These are phyloP conservation scores for Suillus plorans DNA, from an alignment of 768 basidiomycete species.

Conservation along the genomic window DNA sequence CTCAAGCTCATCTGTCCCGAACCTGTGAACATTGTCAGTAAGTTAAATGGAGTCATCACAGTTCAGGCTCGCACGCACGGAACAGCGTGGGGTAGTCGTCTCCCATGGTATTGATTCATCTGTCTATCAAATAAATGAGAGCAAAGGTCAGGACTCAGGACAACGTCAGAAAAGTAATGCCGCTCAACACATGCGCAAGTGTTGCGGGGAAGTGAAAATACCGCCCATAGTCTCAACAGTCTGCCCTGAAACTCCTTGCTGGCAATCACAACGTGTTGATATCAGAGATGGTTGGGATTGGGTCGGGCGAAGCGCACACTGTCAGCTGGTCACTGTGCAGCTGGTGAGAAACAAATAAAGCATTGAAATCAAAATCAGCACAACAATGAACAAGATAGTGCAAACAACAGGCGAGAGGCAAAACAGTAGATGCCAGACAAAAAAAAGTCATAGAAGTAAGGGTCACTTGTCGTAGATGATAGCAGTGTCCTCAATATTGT, in stretches of 20 bases:
- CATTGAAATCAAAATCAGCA: not conserved
- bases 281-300: not conserved
- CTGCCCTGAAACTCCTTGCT: slow-evolving; percentile 43
- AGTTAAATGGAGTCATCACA: not conserved
- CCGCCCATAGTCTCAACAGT: too few species aligned
- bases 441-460: too few species aligned
- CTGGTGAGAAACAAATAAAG: not conserved
- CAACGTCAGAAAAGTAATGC: not conserved
- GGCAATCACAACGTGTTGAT: not conserved
- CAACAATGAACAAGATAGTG: not conserved
- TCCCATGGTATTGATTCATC: slow-evolving; percentile 44
- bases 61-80: slow-evolving; percentile 45
- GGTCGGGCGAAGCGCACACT: not conserved
- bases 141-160: not conserved
- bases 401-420: not conserved
- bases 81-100: slow-evolving; percentile 84
- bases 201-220: too few species aligned
- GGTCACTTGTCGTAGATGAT: too few species aligned
- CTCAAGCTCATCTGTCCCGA: slow-evolving; percentile 98
- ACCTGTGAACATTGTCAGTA: slow-evolving; percentile 45
- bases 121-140: not conserved
- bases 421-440: not conserved
- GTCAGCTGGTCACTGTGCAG: not conserved
- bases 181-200: not conserved
- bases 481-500: too few species aligned